Percentiles rank a stretch among this genome's conserved stretches.
phyloP scores from a whole-genome alignment of 2,329 filamentous ascomycete genomes.

The Metarhizium rileyi region DNA sequence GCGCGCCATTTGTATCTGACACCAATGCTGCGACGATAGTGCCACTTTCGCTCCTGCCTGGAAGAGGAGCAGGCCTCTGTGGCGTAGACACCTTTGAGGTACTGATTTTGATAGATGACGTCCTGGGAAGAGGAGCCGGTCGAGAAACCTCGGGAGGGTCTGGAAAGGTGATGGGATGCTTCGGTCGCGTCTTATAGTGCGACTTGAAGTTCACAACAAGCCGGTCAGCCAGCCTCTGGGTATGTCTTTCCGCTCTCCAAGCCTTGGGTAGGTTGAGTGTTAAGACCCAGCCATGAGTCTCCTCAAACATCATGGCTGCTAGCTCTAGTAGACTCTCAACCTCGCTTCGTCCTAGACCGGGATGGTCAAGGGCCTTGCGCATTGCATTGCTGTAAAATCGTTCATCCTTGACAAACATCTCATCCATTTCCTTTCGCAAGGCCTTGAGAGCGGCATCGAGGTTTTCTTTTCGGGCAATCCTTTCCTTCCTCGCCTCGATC shows the following conservation, averaged over 20 bases:
- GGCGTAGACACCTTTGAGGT: slow-evolving; percentile 22
- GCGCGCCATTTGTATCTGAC: slow-evolving; percentile 2
- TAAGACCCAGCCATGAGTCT: slow-evolving; percentile 31
- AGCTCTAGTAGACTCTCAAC: slow-evolving; percentile 32
- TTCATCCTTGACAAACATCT: slow-evolving; percentile 28
- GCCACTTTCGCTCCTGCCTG: not conserved
- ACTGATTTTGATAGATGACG: slow-evolving; percentile 30
- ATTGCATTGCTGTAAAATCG: slow-evolving; percentile 31
- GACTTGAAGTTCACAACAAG: slow-evolving; percentile 29
- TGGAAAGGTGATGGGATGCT: slow-evolving; percentile 15
- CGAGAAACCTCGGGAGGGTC: slow-evolving; percentile 18
- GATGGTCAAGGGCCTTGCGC: slow-evolving; percentile 32
- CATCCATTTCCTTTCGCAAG: slow-evolving; percentile 33
- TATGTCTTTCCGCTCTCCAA: slow-evolving; percentile 29
- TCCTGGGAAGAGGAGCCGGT: slow-evolving; percentile 17
- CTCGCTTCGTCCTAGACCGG: slow-evolving; percentile 29
- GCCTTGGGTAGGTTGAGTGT: slow-evolving; percentile 31
- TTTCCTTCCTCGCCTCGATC: slow-evolving; percentile 50
- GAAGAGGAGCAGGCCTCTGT: slow-evolving; percentile 8
- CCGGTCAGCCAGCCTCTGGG: slow-evolving; percentile 25
- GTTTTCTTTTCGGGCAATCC: slow-evolving; percentile 57
- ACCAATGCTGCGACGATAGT: slow-evolving; percentile 5
- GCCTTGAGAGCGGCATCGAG: slow-evolving; percentile 43
- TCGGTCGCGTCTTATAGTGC: slow-evolving; percentile 27
- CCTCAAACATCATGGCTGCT: slow-evolving; percentile 38